phyloP scores from a whole-genome alignment of 176 grass and related monocot species.

The Aegilops speltoides region DNA sequence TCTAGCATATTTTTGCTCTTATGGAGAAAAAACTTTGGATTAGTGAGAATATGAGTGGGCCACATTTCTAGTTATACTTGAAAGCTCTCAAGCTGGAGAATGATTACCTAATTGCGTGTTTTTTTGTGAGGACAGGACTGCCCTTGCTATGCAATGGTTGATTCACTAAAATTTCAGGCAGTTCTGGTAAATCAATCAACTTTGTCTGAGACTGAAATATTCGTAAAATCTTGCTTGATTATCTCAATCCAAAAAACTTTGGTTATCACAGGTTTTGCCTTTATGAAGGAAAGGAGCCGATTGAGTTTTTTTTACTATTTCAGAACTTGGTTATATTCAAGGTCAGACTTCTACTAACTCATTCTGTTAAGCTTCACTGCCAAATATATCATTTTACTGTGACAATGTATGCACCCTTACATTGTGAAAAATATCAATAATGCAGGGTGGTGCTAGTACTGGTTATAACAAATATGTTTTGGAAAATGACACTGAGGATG shows the following conservation, averaged over 20 bases:
- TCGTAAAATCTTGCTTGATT: background rate
- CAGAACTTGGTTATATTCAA: conserved; percentile 82
- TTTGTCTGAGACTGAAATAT: background rate
- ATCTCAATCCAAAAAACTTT: background rate
- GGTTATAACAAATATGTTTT: conserved; percentile 73
- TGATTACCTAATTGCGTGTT: background rate
- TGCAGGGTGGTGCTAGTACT: conserved; percentile 81
- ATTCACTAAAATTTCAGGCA: conserved; percentile 68
- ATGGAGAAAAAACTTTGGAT: background rate
- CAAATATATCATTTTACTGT: background rate
- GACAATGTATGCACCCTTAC: background rate
- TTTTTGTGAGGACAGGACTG: conserved; percentile 38
- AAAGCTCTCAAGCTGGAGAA: conserved; percentile 24
- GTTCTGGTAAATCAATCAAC: conserved; percentile 52
- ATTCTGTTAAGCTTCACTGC: background rate
- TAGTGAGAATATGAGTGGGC: background rate
- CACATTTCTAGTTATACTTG: background rate
- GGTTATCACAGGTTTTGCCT: conserved; percentile 54
- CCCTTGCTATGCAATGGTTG: conserved; percentile 72
- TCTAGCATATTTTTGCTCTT: background rate
- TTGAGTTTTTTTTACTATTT: conserved; percentile 79
- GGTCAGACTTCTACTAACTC: conserved; percentile 38
- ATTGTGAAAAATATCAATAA: background rate
- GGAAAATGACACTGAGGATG: conserved; percentile 59
- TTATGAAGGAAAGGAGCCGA: conserved; percentile 89